Percentiles rank a stretch among this genome's conserved stretches.
phyloP scores from a whole-genome alignment of 78 protist genomes.

The Pelomyxa schiedti region DNA sequence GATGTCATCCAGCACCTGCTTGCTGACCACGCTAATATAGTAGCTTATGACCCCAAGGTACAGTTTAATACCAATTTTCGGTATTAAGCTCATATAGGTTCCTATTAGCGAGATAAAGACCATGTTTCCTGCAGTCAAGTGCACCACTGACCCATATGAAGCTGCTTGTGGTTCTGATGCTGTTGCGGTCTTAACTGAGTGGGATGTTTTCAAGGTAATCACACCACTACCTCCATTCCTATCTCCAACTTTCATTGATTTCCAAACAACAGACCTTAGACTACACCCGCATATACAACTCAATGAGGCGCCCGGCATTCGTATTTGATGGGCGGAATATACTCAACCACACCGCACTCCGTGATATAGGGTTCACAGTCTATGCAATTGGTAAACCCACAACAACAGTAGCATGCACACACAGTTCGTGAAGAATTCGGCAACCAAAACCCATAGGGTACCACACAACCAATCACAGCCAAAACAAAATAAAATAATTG shows the following conservation, averaged over 20 bases:
- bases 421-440: too few relatives aligned
- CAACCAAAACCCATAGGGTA: too few relatives aligned
- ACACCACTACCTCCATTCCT: not conserved
- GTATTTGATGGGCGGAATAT: slow-evolving; percentile 81
- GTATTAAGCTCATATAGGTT: slow-evolving; percentile 20
- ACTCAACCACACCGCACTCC: slow-evolving; percentile 46
- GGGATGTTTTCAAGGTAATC: slow-evolving; percentile 90
- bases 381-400: slow-evolving; percentile 52
- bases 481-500: too few relatives aligned
- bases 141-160: slow-evolving; percentile 12
- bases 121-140: not conserved
- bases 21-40: slow-evolving; percentile 74
- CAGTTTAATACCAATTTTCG: too few relatives aligned
- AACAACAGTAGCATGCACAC: too few relatives aligned
- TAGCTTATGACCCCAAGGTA: slow-evolving; percentile 90
- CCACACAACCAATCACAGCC: too few relatives aligned
- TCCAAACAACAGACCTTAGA: slow-evolving; percentile 10
- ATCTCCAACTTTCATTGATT: not conserved
- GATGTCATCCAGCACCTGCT: slow-evolving; percentile 40
- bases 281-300: slow-evolving; percentile 15
- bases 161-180: slow-evolving; percentile 74
- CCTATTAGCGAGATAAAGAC: not conserved
- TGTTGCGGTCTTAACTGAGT: slow-evolving; percentile 79
- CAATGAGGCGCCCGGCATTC: slow-evolving; percentile 79
- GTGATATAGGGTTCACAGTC: slow-evolving; percentile 68